Base-by-base conservation (phyloP, 208 protist genomes). In the Leishmania braziliensis region DNA sequence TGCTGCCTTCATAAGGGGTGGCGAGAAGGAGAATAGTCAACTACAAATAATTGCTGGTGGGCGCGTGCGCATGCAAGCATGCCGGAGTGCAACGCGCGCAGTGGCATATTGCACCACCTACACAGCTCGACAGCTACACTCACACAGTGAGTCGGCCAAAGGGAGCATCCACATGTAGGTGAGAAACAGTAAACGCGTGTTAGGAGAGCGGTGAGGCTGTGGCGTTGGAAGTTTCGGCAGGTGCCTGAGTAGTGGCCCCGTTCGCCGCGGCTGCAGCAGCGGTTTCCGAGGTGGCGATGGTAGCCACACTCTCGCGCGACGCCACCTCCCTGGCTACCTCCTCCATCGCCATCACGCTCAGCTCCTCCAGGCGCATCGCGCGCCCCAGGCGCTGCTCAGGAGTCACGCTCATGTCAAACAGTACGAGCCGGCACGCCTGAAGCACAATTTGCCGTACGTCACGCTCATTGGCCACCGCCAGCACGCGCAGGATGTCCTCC, bases 361-460 rank as follows among this genome's bases (percentile, higher is more conserved):
- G 81, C 26, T 62, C 36, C 63, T 84, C 71, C 36, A 92, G 78
- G 23, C 63, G 18, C 36, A 81, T 33, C 70, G 88, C 88, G 10
- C 88, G 88, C 62, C 43, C 18, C 5, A 73, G 76, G 18, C 87
- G 81, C 72, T 84, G 54, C 72, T 84, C 83, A 6, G 29, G 18
- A 16, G 84, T 77, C 10, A 86, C 87, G 33, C 87, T 90, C 12
- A 33, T 81, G 72, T 94, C 91, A 56, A 84, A 89, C 50, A 94
- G 78, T 48, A 89, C 70, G 16, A 89, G 69, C 1, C 85, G 84
- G 51, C 80, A 86, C 26, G 91, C 89, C 63, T 83, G 91, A 72
- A 89, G 72, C 63, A 89, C 87, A 14, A 82, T 88, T 53, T 69
- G 77, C 46, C 72, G 62, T 70, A 93, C 83, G 76, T 95, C 89